These are phyloP conservation scores for Metarhizium rileyi DNA, from an alignment of 2,329 filamentous ascomycete genomes.

Conservation along the genomic window DNA sequence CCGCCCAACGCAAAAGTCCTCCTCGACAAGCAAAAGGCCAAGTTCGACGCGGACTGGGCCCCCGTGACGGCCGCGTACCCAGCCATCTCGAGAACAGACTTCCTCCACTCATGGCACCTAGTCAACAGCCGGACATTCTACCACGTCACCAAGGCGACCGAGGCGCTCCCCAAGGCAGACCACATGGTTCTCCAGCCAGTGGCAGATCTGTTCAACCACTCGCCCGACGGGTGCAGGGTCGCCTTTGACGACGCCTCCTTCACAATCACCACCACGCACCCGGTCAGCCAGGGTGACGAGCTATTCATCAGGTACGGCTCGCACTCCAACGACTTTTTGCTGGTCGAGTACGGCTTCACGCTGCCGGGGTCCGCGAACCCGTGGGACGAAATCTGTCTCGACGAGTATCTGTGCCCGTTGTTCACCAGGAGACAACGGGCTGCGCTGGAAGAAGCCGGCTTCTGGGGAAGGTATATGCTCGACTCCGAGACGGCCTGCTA, in stretches of 20 bases:
- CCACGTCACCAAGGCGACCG: constrained; percentile 37
- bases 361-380: constrained; percentile 31
- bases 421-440: constrained; percentile 24
- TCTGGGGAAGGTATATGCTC: constrained; percentile 41
- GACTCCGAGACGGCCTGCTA: constrained; percentile 43
- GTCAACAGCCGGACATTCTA: constrained; percentile 56
- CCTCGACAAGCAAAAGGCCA: constrained; percentile 41
- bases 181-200: constrained; percentile 62
- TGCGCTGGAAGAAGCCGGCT: constrained; percentile 34
- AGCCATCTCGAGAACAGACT: constrained; percentile 26
- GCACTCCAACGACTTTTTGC: constrained; percentile 61
- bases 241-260: constrained; percentile 42
- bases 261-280: constrained; percentile 39
- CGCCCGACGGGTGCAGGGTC: constrained; percentile 40
- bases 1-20: constrained; percentile 32
- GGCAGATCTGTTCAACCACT: constrained; percentile 61
- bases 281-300: constrained; percentile 50
- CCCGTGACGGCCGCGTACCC: constrained; percentile 20
- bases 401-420: constrained; percentile 34
- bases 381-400: constrained; percentile 42
- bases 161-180: constrained; percentile 38
- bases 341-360: constrained; percentile 56
- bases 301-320: constrained; percentile 59
- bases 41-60: constrained; percentile 33
- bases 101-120: constrained; percentile 47